Percentiles rank a stretch among this genome's conserved stretches.
Conservation (phyloP, 2,329 filamentous ascomycete species). For the Diaporthe vaccinii region DNA sequence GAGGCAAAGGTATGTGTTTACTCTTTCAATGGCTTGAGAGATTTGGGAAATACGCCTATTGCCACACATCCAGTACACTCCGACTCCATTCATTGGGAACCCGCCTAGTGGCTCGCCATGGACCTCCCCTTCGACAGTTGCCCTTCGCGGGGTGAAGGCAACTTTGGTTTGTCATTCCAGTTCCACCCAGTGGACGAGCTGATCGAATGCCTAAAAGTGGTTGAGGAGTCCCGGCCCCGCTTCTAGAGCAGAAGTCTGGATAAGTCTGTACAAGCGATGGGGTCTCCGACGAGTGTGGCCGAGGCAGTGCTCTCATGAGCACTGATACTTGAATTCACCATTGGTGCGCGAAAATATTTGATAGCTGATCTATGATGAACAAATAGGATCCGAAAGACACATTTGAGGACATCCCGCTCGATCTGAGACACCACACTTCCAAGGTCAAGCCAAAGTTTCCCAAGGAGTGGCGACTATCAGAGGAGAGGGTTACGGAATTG, state of each 20-base stretch:
- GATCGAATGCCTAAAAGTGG: too few relatives aligned
- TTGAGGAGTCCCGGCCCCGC: not conserved
- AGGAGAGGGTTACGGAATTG: slow-evolving; percentile 75
- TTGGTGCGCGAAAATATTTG: not conserved
- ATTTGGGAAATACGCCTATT: too few relatives aligned
- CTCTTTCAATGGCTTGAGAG: not conserved
- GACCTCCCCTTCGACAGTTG: not conserved
- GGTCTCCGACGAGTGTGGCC: not conserved
- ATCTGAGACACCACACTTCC: slow-evolving; percentile 85
- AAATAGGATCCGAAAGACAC: slow-evolving; percentile 78
- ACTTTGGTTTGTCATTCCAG: not conserved
- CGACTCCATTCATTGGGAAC: not conserved
- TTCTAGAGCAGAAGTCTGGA: too few relatives aligned
- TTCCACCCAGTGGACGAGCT: not conserved
- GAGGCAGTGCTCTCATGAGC: not conserved
- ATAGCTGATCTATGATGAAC: slow-evolving; percentile 14
- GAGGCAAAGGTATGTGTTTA: slow-evolving; percentile 74
- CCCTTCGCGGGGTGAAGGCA: not conserved
- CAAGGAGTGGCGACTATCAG: slow-evolving; percentile 83
- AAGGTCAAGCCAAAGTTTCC: slow-evolving; percentile 81
- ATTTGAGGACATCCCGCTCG: slow-evolving; percentile 90
- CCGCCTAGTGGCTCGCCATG: not conserved
- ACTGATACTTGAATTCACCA: not conserved
- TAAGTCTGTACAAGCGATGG: not conserved
- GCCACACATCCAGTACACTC: not conserved